Conservation (phyloP, 2,329 filamentous ascomycete species). For the Fusarium sp. region DNA sequence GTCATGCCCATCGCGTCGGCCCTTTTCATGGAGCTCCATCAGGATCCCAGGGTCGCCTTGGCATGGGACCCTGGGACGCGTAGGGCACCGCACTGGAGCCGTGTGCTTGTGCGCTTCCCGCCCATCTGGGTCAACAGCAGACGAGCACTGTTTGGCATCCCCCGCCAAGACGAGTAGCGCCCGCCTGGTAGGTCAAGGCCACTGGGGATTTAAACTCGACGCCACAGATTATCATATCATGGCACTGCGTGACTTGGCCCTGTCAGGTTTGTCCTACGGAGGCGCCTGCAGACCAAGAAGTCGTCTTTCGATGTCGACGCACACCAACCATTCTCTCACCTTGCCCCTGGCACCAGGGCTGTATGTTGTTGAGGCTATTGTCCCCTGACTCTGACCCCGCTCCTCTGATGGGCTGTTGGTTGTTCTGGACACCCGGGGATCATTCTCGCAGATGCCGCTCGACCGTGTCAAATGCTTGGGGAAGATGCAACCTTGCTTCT, state of each 20-base stretch:
- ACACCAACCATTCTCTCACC: background rate
- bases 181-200: constrained; percentile 29
- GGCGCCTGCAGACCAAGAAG: background rate
- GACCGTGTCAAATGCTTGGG: constrained; percentile 29
- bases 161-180: constrained; percentile 37
- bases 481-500: constrained; percentile 32
- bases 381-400: constrained; percentile 16
- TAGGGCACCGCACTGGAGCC: constrained; percentile 3
- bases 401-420: constrained; percentile 10
- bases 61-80: constrained; percentile 2
- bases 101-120: constrained; percentile 33
- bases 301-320: constrained; percentile 4
- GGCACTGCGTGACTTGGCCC: constrained; percentile 3
- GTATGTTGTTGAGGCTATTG: constrained; percentile 10
- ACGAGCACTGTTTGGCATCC: constrained; percentile 21
- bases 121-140: constrained; percentile 26
- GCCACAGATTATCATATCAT: constrained; percentile 27
- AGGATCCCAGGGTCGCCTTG: constrained; percentile 16
- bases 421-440: constrained; percentile 35
- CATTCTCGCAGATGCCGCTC: constrained; percentile 37
- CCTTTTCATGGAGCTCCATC: constrained; percentile 29
- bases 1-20: constrained; percentile 35
- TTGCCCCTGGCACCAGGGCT: constrained; percentile 18
- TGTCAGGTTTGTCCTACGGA: constrained; percentile 2
- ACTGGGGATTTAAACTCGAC: constrained; percentile 32